Conservation (phyloP, 345 rosid genomes). For the Heritiera fomes region DNA sequence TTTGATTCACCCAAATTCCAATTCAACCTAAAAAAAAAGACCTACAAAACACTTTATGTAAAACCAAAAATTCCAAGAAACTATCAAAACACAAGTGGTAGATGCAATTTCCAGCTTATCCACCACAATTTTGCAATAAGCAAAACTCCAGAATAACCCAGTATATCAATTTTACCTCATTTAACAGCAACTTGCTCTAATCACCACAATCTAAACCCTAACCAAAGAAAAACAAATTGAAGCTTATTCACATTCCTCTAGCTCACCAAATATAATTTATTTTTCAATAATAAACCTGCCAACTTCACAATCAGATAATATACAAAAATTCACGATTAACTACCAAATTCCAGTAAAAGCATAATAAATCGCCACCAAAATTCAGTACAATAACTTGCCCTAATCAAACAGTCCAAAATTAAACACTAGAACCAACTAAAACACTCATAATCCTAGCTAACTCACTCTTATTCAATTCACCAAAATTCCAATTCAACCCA, state of each 20-base stretch:
- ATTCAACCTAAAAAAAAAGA: neutral
- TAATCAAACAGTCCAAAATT: neutral
- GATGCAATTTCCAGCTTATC: neutral
- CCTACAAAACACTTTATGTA: neutral
- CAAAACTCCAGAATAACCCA: slow-evolving; percentile 17
- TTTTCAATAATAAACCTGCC: neutral
- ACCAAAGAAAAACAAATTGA: neutral
- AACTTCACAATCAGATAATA: neutral
- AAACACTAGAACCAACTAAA: neutral
- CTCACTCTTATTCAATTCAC: slow-evolving; percentile 6
- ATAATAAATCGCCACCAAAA: neutral
- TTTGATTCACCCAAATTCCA: neutral
- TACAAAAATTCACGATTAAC: neutral
- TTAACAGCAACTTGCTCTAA: neutral
- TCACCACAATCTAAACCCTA: neutral
- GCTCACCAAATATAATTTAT: neutral
- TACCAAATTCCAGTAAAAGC: neutral
- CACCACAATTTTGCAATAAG: slow-evolving; percentile 8
- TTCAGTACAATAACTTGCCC: neutral
- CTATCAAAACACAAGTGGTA: neutral
- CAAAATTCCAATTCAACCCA: slow-evolving; percentile 19
- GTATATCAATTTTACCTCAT: slow-evolving; percentile 10
- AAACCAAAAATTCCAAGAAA: neutral
- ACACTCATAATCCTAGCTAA: neutral
- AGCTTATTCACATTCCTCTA: slow-evolving; percentile 8